These are phyloP conservation scores for Quercus lobata DNA, from an alignment of 331 rosid species.

Conservation along the genomic window DNA sequence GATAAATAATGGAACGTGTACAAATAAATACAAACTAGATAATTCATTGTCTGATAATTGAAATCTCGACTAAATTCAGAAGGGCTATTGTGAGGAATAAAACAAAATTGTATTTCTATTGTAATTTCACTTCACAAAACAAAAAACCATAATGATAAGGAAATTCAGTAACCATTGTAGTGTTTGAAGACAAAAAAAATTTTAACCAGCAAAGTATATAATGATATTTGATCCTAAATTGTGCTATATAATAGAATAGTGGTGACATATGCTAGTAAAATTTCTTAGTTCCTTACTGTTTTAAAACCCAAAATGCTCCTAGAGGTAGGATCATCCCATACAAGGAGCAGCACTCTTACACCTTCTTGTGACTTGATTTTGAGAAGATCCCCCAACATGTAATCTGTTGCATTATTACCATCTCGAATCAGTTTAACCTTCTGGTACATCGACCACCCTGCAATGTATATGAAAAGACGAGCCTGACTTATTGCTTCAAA, in stretches of 20 bases:
- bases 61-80: background rate
- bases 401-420: conserved; percentile 19
- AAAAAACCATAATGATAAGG: background rate
- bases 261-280: conserved; percentile 4
- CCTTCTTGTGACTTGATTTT: conserved; percentile 68
- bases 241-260: background rate
- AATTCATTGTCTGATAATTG: background rate
- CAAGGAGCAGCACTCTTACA: conserved; percentile 77
- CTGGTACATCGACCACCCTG: conserved; percentile 86
- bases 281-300: conserved; percentile 41
- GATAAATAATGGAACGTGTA: background rate
- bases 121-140: background rate
- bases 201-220: background rate
- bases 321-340: conserved; percentile 96
- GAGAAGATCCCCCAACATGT: conserved; percentile 69
- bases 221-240: background rate
- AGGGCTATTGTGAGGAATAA: background rate
- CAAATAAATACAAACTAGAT: background rate
- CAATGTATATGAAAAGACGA: conserved; percentile 61
- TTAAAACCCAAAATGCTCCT: conserved; percentile 54
- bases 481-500: conserved; percentile 70
- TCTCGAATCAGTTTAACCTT: conserved; percentile 62
- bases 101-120: background rate
- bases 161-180: background rate
- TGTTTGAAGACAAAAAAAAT: background rate